Evolutionary conservation across 2,329 filamentous ascomycete species (phyloP), one percentile per base, ranked within the genome.

Genomic region (Epichloe sp.): DNA sequence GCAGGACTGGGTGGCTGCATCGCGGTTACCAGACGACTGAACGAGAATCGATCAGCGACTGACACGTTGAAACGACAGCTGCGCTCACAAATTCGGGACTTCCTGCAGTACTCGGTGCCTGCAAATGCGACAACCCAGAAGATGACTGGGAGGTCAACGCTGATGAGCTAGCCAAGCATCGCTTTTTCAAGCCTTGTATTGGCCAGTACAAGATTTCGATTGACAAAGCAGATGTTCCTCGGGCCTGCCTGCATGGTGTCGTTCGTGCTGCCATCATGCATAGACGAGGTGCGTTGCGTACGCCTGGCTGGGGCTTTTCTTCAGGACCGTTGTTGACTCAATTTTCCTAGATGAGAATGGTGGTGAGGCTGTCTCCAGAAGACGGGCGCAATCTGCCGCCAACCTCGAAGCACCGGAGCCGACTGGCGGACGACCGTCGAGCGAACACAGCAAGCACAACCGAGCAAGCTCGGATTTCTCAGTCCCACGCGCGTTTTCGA

Each of bases 61-160:
- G 23, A 50, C 23, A 7, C 42, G 47, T 35, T 47, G 45, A 53
- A 38, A 49, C 31, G 48, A 60, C 65, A 94, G 89, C 81, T 69
- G 83, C 84, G 42, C 74, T 95, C 48, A 78, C 81, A 52, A 85
- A 83, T 59, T 82, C 85, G 17, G 76, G 77, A 23, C 69, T 95
- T 40, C 88, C 90, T 8, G 85, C 85, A 49, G 77, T 91, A 55
- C 77, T 96, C 42, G 86, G 94, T 48, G 88, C 88, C 51, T 91
- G 84, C 66, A 96, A 96, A 74, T 95, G 88, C 71, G 91, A 96
- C 65, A 79, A 82, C 48, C 82, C 84, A 46, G 79, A 83, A 55
- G 76, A 79, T 52, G 72, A 80, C 53, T 82, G 85, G 61, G 78
- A 88, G 62, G 75, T 94, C 51, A 82, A 91, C 61, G 78, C 84